Evolutionary conservation across 2,329 filamentous ascomycete genomes (phyloP), one percentile per base, ranked within the genome.

Genomic region (Penicillium aurantiogriseum): DNA sequence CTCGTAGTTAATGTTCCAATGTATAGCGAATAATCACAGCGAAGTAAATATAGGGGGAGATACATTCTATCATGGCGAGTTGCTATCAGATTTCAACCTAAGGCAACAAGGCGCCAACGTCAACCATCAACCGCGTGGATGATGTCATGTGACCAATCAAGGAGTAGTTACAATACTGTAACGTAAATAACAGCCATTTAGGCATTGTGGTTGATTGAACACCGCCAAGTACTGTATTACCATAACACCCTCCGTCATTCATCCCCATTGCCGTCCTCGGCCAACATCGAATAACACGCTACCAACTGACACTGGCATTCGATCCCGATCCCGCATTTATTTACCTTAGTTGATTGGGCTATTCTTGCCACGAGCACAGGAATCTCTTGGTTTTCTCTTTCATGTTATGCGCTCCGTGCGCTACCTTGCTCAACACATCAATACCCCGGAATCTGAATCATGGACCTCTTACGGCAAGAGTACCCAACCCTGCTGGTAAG

Each of bases 401-500:
- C 51, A 62, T 71, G 69, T 69, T 74, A 74, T 75, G 73, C 65
- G 66, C 67, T 68, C 64, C 58, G 46, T 64, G 61, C 60, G 56
- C 60, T 63, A 44, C 31, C 19, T 54, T 49, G 49, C 49, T 51
- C 50, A 57, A 55, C 58, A 52, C 67, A 45, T 51, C 53, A 57
- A 56, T 59, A 52, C 68, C 46, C 56, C 65, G 69, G 46, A 69
- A 68, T 66, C 58, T 61, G 57, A 67, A 68, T 61, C 70, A 91
- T 91, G 86, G 88, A 90, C 71, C 84, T 93, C 71, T 88, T 90
- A 74, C 86, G 92, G 78, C 83, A 89, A 76, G 93, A 97, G 78
- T 97, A 97, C 82, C 92, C 93, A 76, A 88, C 87, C 68, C 88
- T 97, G 85, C 88, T 96, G 88, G 93, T 97, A 83, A 82, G 89